Percentiles rank a stretch among this genome's conserved stretches.
phyloP scores from a whole-genome alignment of 331 rosid species.

The Spiraea crenata region DNA sequence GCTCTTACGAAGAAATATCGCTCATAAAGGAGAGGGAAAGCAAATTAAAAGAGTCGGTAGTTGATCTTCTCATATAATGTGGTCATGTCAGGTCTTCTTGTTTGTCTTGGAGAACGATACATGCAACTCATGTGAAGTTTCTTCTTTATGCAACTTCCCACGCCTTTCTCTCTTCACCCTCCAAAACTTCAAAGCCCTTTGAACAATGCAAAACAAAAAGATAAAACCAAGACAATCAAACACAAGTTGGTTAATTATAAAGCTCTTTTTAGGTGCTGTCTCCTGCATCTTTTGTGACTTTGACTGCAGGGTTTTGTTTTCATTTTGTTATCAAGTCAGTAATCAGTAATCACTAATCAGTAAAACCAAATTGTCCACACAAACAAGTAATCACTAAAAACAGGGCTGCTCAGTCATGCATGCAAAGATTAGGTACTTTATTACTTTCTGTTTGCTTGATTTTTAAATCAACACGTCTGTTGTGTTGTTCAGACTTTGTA shows the following conservation, averaged over 20 bases:
- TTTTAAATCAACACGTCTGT: too few relatives aligned
- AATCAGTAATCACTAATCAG: background rate
- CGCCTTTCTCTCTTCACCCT: background rate
- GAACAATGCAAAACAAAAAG: background rate
- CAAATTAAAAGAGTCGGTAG: too few relatives aligned
- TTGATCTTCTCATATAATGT: background rate
- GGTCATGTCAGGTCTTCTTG: background rate
- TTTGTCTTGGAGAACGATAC: constrained; percentile 32
- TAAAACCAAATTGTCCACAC: too few relatives aligned
- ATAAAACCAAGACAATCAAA: background rate
- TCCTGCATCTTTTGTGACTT: background rate
- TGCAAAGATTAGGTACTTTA: too few relatives aligned
- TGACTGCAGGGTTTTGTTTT: constrained; percentile 5
- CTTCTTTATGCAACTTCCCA: background rate
- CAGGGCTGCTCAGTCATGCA: too few relatives aligned
- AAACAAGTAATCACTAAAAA: too few relatives aligned
- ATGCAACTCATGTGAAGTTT: constrained; percentile 46
- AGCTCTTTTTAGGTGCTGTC: background rate
- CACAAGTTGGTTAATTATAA: background rate
- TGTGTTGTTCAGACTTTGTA: too few relatives aligned
- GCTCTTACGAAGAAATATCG: too few relatives aligned
- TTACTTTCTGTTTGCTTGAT: too few relatives aligned
- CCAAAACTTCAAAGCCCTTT: background rate
- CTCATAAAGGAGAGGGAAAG: background rate
- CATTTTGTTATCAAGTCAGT: background rate